phyloP scores from a whole-genome alignment of 768 basidiomycete species.

The Agaricus subrufescens region DNA sequence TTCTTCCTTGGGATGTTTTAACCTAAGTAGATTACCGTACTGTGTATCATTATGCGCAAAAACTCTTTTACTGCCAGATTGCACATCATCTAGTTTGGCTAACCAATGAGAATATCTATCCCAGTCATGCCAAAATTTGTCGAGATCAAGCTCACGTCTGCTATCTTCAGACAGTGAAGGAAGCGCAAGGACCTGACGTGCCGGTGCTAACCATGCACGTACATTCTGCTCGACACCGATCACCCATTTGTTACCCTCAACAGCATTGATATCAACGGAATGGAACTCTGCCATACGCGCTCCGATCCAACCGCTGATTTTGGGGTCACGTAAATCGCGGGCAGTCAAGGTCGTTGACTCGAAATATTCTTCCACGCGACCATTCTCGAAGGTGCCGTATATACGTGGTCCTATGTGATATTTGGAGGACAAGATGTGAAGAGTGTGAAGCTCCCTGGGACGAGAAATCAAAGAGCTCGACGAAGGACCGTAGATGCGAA shows the following conservation, averaged over 20 bases:
- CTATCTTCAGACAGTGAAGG: constrained; percentile 42
- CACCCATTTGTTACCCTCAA: constrained; percentile 54
- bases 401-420: constrained; percentile 90
- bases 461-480: constrained; percentile 87
- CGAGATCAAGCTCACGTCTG: constrained; percentile 57
- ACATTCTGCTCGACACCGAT: constrained; percentile 65
- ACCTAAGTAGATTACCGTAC: constrained; percentile 85
- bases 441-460: constrained; percentile 76
- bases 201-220: constrained; percentile 63
- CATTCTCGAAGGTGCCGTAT: constrained; percentile 94
- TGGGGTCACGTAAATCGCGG: constrained; percentile 70
- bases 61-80: constrained; percentile 61
- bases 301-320: constrained; percentile 83
- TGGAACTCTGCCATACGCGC: constrained; percentile 95
- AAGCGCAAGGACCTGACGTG: constrained; percentile 70
- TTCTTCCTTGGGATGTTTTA: constrained; percentile 53
- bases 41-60: constrained; percentile 95
- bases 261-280: constrained; percentile 73
- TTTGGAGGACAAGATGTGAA: constrained; percentile 83
- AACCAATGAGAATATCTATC: constrained; percentile 68
- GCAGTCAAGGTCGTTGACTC: constrained; percentile 78
- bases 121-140: constrained; percentile 61
- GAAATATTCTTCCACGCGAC: constrained; percentile 94
- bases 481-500: constrained; percentile 90
- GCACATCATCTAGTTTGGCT: constrained; percentile 48